Conservation (phyloP, 495 filamentous ascomycete species). For the Astrothelium subdiscretum region DNA sequence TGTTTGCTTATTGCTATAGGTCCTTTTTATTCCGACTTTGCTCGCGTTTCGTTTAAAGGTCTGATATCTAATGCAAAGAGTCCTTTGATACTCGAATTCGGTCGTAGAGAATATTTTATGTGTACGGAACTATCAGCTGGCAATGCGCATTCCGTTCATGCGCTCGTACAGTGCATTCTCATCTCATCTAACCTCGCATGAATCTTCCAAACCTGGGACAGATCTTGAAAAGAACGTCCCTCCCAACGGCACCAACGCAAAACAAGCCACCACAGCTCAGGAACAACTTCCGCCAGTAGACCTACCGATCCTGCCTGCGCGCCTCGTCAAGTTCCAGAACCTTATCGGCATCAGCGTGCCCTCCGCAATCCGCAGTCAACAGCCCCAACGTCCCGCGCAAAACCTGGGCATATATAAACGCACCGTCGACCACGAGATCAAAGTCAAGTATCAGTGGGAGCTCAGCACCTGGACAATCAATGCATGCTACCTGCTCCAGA, state of each 20-base stretch:
- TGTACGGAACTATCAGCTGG: not conserved
- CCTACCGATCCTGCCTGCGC: not conserved
- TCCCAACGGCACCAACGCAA: not conserved
- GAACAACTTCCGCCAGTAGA: not conserved
- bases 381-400: not conserved
- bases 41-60: not conserved
- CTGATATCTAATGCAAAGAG: not conserved
- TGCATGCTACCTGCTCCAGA: conserved; percentile 6
- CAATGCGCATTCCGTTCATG: not conserved
- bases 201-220: not conserved
- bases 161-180: not conserved
- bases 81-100: not conserved
- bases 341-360: conserved; percentile 1
- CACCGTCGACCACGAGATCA: conserved; percentile 1
- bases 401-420: not conserved
- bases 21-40: not conserved
- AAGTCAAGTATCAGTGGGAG: not conserved
- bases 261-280: not conserved
- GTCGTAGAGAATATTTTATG: not conserved
- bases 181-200: not conserved
- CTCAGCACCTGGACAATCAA: not conserved
- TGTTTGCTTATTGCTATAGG: not conserved
- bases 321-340: not conserved
- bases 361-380: not conserved
- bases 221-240: not conserved